Percentiles rank a stretch among this genome's conserved stretches.
Evolutionary conservation across 2,329 filamentous ascomycete species (phyloP).

Genomic region (Talaromyces sp.): DNA sequence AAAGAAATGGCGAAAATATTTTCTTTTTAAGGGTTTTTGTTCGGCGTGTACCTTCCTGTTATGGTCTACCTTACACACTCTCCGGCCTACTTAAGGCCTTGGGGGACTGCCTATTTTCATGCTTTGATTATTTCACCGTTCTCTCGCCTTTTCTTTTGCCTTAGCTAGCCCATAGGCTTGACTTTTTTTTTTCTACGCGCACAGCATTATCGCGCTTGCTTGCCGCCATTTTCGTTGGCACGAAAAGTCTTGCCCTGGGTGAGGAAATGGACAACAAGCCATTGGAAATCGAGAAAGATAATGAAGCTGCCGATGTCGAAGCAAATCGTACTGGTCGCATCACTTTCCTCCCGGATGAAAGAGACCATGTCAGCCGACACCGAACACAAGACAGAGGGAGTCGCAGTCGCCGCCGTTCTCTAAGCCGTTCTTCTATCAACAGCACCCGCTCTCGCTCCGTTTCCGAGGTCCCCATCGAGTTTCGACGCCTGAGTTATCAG

Average conservation of each 20-base stretch:
- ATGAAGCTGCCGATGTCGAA: not conserved
- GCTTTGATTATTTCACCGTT: not conserved
- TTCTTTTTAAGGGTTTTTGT: not conserved
- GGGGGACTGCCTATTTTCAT: not conserved
- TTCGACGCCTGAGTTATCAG: conserved; percentile 39
- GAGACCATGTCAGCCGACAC: conserved; percentile 2
- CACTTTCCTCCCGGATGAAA: conserved; percentile 12
- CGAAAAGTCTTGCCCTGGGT: not conserved
- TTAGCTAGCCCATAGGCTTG: not conserved
- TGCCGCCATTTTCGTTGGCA: not conserved
- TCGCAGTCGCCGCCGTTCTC: conserved; percentile 3
- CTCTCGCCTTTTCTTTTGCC: not conserved
- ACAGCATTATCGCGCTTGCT: not conserved
- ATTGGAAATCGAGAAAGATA: not conserved
- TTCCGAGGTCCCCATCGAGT: conserved; percentile 34
- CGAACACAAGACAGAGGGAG: conserved; percentile 2
- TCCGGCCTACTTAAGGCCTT: not conserved
- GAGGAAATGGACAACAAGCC: conserved; percentile 10
- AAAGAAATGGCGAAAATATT: conserved; percentile 1
- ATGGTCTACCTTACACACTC: not conserved
- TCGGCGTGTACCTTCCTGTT: conserved; percentile 12
- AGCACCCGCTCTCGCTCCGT: conserved; percentile 19
- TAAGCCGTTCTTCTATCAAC: conserved; percentile 3
- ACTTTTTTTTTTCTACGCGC: not conserved
- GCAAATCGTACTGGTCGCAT: conserved; percentile 7